Evolutionary conservation across 352 stramenopile species (phyloP).

Genomic region (Globisporangium carolinianum): DNA sequence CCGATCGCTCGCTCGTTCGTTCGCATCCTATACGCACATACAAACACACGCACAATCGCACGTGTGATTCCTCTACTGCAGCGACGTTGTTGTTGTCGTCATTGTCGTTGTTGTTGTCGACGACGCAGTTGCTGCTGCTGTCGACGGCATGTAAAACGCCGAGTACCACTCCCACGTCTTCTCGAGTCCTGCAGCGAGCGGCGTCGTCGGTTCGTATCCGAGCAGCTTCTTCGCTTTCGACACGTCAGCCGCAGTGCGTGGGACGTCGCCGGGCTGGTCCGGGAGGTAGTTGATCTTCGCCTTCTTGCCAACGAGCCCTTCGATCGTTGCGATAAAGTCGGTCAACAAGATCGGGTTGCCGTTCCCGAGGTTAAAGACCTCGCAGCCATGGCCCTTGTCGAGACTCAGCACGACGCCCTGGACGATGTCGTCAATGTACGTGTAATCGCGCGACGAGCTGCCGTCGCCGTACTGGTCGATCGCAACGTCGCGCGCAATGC

Average conservation of each 20-base stretch:
- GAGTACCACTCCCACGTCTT: constrained; percentile 94
- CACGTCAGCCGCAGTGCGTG: constrained; percentile 94
- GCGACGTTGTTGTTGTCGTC: too few species aligned
- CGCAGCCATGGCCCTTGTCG: constrained; percentile 71
- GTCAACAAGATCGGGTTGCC: constrained; percentile 88
- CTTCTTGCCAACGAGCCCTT: constrained; percentile 90
- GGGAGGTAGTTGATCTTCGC: constrained; percentile 92
- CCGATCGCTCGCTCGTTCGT: too few species aligned
- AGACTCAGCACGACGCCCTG: constrained; percentile 88
- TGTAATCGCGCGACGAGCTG: constrained; percentile 94
- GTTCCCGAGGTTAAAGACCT: constrained; percentile 97
- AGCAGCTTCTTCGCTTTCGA: constrained; percentile 92
- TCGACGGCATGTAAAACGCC: constrained; percentile 28
- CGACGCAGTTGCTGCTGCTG: too few species aligned
- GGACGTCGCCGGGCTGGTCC: constrained; percentile 95
- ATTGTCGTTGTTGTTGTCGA: too few species aligned
- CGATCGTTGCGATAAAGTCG: constrained; percentile 95
- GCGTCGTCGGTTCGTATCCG: constrained; percentile 92
- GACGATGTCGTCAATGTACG: constrained; percentile 98
- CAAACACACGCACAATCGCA: neutral
- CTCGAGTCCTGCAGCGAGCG: constrained; percentile 90
- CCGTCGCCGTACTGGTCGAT: constrained; percentile 98
- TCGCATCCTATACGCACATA: too few species aligned
- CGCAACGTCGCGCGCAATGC: constrained; percentile 83
- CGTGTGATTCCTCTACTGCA: too few species aligned